phyloP scores from a whole-genome alignment of 495 filamentous ascomycete genomes.

The Lichina pygmaea region DNA sequence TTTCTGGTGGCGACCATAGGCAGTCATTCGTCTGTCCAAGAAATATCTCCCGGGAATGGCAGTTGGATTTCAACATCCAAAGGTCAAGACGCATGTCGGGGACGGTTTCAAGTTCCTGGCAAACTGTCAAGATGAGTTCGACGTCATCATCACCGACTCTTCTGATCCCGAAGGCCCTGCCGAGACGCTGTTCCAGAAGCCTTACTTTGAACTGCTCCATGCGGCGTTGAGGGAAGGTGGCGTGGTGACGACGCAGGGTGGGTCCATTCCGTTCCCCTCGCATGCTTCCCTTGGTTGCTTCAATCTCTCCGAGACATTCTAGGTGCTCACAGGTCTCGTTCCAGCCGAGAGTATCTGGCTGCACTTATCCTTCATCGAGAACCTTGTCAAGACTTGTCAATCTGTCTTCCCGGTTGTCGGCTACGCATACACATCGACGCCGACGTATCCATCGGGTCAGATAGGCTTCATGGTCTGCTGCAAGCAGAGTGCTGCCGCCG shows the following conservation, averaged over 20 bases:
- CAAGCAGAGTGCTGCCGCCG: constrained; percentile 40
- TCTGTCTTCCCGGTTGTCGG: constrained; percentile 94
- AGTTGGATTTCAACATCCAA: constrained; percentile 76
- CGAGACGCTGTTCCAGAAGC: constrained; percentile 90
- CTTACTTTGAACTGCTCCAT: constrained; percentile 84
- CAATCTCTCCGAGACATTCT: constrained; percentile 1
- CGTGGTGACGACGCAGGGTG: constrained; percentile 99
- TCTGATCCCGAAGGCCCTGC: constrained; percentile 93
- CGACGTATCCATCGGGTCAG: constrained; percentile 95
- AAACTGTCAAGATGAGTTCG: constrained; percentile 79
- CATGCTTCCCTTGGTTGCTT: background rate
- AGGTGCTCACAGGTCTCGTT: background rate
- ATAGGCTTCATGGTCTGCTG: constrained; percentile 99
- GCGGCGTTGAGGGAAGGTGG: constrained; percentile 79
- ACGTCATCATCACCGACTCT: constrained; percentile 98
- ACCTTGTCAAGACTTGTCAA: constrained; percentile 84
- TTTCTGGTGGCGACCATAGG: constrained; percentile 21
- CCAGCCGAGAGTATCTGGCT: constrained; percentile 98
- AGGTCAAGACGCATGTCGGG: constrained; percentile 69
- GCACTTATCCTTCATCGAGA: constrained; percentile 67
- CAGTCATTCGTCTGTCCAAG: constrained; percentile 95
- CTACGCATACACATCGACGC: constrained; percentile 98
- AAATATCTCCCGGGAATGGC: constrained; percentile 92
- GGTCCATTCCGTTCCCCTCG: constrained; percentile 34
- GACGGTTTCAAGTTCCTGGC: constrained; percentile 96